phyloP scores from a whole-genome alignment of 768 basidiomycete genomes.

The Amanita molliuscula region DNA sequence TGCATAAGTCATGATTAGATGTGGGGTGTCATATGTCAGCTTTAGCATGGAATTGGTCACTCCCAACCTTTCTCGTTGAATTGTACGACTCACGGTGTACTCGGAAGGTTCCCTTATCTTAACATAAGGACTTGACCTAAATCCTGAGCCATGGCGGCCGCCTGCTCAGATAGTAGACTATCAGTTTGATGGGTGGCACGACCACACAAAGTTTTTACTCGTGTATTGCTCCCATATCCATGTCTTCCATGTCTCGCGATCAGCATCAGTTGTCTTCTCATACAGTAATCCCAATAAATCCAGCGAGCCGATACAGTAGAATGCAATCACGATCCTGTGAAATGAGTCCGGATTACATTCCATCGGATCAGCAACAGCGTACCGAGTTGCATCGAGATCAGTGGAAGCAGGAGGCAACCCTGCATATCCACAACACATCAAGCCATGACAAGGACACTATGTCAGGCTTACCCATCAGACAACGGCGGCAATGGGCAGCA shows the following conservation, averaged over 20 bases:
- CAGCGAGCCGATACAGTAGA: slow-evolving; percentile 81
- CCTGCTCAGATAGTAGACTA: slow-evolving; percentile 20
- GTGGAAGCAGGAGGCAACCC: slow-evolving; percentile 60
- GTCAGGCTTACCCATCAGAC: slow-evolving; percentile 36
- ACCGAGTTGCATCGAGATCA: slow-evolving; percentile 70
- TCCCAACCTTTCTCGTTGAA: background rate
- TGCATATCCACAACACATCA: slow-evolving; percentile 10
- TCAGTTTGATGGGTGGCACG: background rate
- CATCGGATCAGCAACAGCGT: slow-evolving; percentile 1
- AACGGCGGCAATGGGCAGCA: slow-evolving; percentile 55
- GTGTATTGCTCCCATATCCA: slow-evolving; percentile 92
- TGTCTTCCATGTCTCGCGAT: slow-evolving; percentile 55
- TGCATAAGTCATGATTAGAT: slow-evolving; percentile 92
- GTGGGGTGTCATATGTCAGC: slow-evolving; percentile 54
- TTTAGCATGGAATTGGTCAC: slow-evolving; percentile 16
- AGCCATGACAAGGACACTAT: background rate
- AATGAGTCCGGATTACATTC: slow-evolving; percentile 9
- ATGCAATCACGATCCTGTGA: slow-evolving; percentile 68
- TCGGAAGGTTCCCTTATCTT: slow-evolving; percentile 18
- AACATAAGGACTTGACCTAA: slow-evolving; percentile 70
- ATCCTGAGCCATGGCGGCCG: slow-evolving; percentile 54
- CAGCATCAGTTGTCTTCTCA: slow-evolving; percentile 32
- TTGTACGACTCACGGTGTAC: background rate
- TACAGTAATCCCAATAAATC: slow-evolving; percentile 59
- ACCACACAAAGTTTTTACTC: slow-evolving; percentile 18